Conservation (phyloP, 768 basidiomycete genomes). For the Xerocomellus dryophilus region DNA sequence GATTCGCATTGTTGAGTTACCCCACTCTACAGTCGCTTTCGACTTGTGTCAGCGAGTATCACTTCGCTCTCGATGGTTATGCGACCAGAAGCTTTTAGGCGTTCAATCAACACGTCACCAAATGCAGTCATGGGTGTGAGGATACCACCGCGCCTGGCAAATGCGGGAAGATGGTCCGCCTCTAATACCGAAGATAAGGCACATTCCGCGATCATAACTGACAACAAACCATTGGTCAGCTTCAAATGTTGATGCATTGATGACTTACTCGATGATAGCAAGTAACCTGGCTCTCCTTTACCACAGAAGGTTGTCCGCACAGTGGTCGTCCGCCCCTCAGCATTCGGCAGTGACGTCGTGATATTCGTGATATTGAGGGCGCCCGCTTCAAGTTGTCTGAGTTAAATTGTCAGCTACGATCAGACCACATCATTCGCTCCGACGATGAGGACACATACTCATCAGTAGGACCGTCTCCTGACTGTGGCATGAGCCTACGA, state of each 20-base stretch:
- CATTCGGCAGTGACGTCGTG: conserved; percentile 53
- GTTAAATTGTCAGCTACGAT: background rate
- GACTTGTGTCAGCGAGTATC: conserved; percentile 7
- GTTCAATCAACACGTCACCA: conserved; percentile 68
- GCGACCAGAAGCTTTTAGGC: conserved; percentile 56
- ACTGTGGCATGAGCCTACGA: conserved; percentile 46
- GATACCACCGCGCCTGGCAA: conserved; percentile 68
- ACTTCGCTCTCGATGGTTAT: conserved; percentile 58
- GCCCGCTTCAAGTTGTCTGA: conserved; percentile 58
- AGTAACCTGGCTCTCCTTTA: conserved; percentile 77
- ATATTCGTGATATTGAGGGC: conserved; percentile 65
- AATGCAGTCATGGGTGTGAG: conserved; percentile 83
- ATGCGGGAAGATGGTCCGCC: conserved; percentile 49
- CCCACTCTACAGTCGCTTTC: conserved; percentile 11
- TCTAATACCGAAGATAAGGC: conserved; percentile 69
- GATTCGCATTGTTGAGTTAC: background rate
- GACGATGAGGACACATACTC: conserved; percentile 41
- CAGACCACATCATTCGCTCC: background rate
- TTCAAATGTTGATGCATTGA: too few relatives aligned
- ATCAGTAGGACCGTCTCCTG: conserved; percentile 64
- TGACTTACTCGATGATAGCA: conserved; percentile 11
- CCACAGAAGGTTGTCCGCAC: conserved; percentile 63
- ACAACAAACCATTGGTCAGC: conserved; percentile 1
- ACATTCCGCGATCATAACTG: conserved; percentile 76
- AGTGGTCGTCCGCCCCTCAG: conserved; percentile 36